phyloP scores from a whole-genome alignment of 257 asterid genomes.

The Cruciata laevipes region DNA sequence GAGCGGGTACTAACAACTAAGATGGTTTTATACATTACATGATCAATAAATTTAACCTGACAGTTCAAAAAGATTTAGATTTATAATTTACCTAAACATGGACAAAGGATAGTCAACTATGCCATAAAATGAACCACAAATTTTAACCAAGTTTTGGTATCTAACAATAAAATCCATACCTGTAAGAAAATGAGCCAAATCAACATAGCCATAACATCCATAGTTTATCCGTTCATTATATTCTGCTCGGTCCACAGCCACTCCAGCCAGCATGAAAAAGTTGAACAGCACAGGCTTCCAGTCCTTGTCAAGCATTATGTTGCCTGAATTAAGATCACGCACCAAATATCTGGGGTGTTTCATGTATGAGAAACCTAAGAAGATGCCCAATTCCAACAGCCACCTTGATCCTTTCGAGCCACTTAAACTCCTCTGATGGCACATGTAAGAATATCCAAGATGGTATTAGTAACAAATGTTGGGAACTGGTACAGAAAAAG shows the following conservation, averaged over 20 bases:
- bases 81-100: neutral
- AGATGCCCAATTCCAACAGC: neutral
- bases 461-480: neutral
- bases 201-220: neutral
- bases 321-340: neutral
- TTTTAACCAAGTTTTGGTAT: neutral
- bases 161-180: neutral
- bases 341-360: neutral
- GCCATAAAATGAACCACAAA: neutral
- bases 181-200: neutral
- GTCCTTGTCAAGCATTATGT: constrained; percentile 5
- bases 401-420: constrained; percentile 1
- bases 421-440: neutral
- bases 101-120: neutral
- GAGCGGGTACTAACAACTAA: neutral
- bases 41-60: too few relatives aligned
- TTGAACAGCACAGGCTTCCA: constrained; percentile 3
- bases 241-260: neutral
- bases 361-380: neutral
- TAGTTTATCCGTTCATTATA: neutral
- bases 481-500: neutral
- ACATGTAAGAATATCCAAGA: neutral
- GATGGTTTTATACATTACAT: too few relatives aligned
- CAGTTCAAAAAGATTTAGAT: neutral
- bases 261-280: neutral